phyloP scores from a whole-genome alignment of 2,329 filamentous ascomycete species.

The Aspergillus tamarii region DNA sequence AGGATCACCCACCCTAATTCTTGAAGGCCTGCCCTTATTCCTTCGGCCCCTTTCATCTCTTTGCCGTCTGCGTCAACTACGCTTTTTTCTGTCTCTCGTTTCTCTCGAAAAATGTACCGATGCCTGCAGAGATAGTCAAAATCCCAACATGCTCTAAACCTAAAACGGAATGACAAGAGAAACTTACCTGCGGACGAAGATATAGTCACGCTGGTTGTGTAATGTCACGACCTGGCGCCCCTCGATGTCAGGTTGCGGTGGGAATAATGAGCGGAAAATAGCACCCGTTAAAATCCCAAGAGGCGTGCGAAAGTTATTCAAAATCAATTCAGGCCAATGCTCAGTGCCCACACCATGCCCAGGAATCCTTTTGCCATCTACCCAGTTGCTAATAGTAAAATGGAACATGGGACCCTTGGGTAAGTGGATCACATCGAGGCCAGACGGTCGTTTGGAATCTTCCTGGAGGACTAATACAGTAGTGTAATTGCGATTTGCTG shows the following conservation, averaged over 20 bases:
- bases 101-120: constrained; percentile 90
- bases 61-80: constrained; percentile 81
- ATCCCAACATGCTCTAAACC: background rate
- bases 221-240: constrained; percentile 89
- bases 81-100: constrained; percentile 81
- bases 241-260: constrained; percentile 77
- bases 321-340: constrained; percentile 84
- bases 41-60: constrained; percentile 80
- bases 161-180: background rate
- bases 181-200: constrained; percentile 70
- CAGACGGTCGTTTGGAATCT: constrained; percentile 81
- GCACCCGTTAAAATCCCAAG: constrained; percentile 85
- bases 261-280: constrained; percentile 79
- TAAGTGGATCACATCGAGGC: constrained; percentile 81
- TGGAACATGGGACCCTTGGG: constrained; percentile 89
- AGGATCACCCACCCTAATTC: constrained; percentile 65
- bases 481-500: constrained; percentile 79
- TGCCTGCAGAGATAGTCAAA: constrained; percentile 56
- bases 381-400: constrained; percentile 87
- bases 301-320: constrained; percentile 95
- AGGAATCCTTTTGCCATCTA: constrained; percentile 82
- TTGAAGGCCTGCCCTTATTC: constrained; percentile 83
- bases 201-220: constrained; percentile 95
- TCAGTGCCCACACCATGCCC: constrained; percentile 89
- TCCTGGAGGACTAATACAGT: constrained; percentile 84